These are phyloP conservation scores for Candida sp. DNA, from an alignment of 1,139 yeast genomes.

Conservation along the genomic window DNA sequence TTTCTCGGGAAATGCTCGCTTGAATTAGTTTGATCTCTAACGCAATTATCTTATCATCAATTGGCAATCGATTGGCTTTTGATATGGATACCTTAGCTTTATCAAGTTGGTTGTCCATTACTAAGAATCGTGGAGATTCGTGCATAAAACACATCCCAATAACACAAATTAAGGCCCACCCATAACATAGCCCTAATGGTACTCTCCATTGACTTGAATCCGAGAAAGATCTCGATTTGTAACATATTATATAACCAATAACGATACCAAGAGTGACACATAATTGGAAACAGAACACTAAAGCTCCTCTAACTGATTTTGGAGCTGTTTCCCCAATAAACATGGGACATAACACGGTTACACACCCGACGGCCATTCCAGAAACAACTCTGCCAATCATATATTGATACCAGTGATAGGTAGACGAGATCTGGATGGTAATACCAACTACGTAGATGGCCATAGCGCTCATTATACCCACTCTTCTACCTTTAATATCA, in stretches of 20 bases:
- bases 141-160: constrained; percentile 59
- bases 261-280: constrained; percentile 68
- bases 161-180: constrained; percentile 52
- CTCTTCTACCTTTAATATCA: constrained; percentile 53
- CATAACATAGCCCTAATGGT: constrained; percentile 58
- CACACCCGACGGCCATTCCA: constrained; percentile 70
- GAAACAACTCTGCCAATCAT: constrained; percentile 62
- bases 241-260: constrained; percentile 63
- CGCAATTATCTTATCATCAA: constrained; percentile 54
- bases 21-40: constrained; percentile 58
- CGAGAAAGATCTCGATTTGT: constrained; percentile 54
- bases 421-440: constrained; percentile 38
- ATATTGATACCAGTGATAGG: constrained; percentile 46
- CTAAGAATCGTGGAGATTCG: constrained; percentile 58
- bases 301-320: constrained; percentile 64
- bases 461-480: constrained; percentile 45
- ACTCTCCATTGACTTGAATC: constrained; percentile 63
- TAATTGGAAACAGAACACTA: constrained; percentile 69
- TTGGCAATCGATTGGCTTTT: constrained; percentile 54
- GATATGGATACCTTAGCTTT: constrained; percentile 54
- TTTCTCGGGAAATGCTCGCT: constrained; percentile 64
- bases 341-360: constrained; percentile 63
- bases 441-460: constrained; percentile 48
- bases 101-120: constrained; percentile 35
- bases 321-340: constrained; percentile 74